Conservation (phyloP, 176 grass and related monocot genomes). For the Oropetium thomaeum region DNA sequence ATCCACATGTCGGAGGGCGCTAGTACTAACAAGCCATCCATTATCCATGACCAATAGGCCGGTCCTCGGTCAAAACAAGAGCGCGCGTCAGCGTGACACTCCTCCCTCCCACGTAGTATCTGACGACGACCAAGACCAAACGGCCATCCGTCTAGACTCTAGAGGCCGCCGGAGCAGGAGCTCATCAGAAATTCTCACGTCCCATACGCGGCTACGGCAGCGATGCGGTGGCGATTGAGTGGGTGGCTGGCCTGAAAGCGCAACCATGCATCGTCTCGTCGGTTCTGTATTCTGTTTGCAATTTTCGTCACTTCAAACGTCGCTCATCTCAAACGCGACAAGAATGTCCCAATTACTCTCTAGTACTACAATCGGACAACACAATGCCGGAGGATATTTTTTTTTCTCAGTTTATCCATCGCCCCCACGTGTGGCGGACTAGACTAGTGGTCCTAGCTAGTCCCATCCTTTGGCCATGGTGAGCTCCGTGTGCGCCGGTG, state of each 20-base stretch:
- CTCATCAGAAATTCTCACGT: background rate
- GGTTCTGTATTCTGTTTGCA: background rate
- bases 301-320: background rate
- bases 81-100: background rate
- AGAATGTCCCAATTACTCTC: background rate
- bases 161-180: no score
- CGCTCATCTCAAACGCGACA: background rate
- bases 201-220: background rate
- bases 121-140: background rate
- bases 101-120: background rate
- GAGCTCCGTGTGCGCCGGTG: no score
- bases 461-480: no score
- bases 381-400: background rate
- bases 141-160: no score
- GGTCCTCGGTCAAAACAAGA: constrained; percentile 16
- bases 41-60: background rate
- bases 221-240: background rate
- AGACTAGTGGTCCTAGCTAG: no score
- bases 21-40: no score
- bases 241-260: background rate
- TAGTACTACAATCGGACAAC: background rate
- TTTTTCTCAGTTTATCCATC: background rate
- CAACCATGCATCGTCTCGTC: no score
- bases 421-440: no score
- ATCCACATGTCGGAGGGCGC: no score